phyloP scores from a whole-genome alignment of 2,329 filamentous ascomycete genomes.

The Talaromyces islandicus region DNA sequence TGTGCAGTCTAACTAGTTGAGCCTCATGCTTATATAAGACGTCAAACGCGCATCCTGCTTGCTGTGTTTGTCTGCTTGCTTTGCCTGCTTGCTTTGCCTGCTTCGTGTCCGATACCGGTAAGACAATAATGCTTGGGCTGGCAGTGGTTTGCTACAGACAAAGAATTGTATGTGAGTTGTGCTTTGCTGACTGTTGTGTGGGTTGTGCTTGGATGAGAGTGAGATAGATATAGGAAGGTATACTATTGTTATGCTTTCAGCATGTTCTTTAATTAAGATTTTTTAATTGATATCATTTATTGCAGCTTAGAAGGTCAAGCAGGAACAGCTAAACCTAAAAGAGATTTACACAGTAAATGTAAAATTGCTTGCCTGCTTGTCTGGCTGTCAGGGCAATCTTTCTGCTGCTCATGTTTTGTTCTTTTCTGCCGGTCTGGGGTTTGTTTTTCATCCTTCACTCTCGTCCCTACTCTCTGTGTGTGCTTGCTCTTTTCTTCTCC shows the following conservation, averaged over 20 bases:
- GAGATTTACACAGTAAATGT: background rate
- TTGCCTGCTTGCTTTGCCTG: background rate
- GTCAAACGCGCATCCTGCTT: background rate
- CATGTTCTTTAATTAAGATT: background rate
- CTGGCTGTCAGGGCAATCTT: background rate
- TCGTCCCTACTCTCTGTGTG: slow-evolving; percentile 1
- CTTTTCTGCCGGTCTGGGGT: background rate
- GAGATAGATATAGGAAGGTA: too few relatives aligned
- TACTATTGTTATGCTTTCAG: too few relatives aligned
- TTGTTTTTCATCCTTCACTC: slow-evolving; percentile 2
- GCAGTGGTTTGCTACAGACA: background rate
- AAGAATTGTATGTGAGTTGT: background rate
- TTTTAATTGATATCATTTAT: background rate
- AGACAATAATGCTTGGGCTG: background rate
- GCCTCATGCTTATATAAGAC: too few relatives aligned
- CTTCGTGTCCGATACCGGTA: background rate
- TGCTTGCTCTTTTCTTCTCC: background rate
- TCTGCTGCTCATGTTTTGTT: background rate
- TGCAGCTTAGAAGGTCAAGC: background rate
- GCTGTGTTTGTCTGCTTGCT: background rate
- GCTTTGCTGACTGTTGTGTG: too few relatives aligned
- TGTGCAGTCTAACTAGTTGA: too few relatives aligned
- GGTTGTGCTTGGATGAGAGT: too few relatives aligned
- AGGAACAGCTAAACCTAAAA: background rate
- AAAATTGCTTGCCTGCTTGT: background rate